Base-by-base conservation (phyloP, 2,329 filamentous ascomycete species). In the Fusarium cyanostomum region DNA sequence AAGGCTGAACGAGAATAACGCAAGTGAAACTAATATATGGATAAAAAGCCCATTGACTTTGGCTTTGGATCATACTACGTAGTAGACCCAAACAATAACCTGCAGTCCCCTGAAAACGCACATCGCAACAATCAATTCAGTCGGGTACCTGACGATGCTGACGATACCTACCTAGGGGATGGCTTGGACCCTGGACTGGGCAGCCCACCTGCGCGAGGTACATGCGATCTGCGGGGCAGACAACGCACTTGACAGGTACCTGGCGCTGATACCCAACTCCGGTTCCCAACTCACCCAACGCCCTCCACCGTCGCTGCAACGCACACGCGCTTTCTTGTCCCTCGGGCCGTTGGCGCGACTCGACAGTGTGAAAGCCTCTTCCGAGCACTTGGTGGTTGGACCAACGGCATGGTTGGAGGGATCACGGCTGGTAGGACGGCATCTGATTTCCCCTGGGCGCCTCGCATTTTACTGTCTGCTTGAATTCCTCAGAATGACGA, bases 281-380 rank as follows among this genome's bases (percentile, higher is more conserved):
- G 56, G 39, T 45, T 41, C 50, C 61, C 60, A 34, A 46, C 54
- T 45, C 55, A 52, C 51, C 57, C 61, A 63, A 63, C 63, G 55
- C 57, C 44, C 52, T 52, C 64, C 59, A 64, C 60, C 16, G 30
- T 39, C 34, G 45, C 45, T 68, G 65, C 49, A 64, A 60, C 62
- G 56, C 59, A 55, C 57, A 60, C 39, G 45, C 50, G 45, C 50
- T 56, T 58, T 64, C 49, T 63, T 54, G 42, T 52, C 54, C 54
- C 67, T 69, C 68, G 68, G 68, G 68, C 68, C 68, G 68, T 70
- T 70, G 63, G 58, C 53, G 61, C 66, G 62, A 49, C 54, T 69
- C 46, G 52, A 64, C 68, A 69, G 68, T 71, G 68, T 68, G 66
- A 64, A 64, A 55, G 56, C 42, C 31, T 37, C 35, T 53, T 52